Base-by-base conservation (phyloP, 2,329 filamentous ascomycete species). In the Davidsoniella virescens region DNA sequence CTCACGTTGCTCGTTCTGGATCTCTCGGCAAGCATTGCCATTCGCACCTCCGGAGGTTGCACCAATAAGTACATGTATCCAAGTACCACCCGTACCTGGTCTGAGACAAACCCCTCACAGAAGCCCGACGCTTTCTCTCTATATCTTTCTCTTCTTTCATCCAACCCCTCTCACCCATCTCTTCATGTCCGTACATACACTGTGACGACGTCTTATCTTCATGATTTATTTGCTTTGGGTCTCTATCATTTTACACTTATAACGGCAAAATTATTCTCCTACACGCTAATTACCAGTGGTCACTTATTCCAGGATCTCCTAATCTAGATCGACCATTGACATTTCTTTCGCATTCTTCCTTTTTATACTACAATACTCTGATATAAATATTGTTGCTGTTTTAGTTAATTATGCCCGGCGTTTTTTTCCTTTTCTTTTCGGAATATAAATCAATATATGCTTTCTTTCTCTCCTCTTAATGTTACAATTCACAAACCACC, bases 171-270 rank as follows among this genome's bases (percentile, higher is more conserved):
- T 43, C 2, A n/a, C 18, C n/a, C 3, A 14, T 38, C 16, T 26
- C 10, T 29, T 49, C 36, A 41, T 37, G 47, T 18, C 42, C 47
- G 47, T 49, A 49, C 38, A 49, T 49, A 42, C 2, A 33, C 29
- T 33, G 8, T 33, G 29, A 9, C 12, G 29, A 33, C 6, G 29
- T 33, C 29, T 49, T 49, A 26, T 20, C 23, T 26, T 38, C 23
- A 38, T 26, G 45, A 48, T 18, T 29, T 25, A 26, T 26, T 23
- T 37, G 26, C 23, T 33, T 33, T 33, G 29, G 8, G 29, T 33
- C 29, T 9, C 12, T 33, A 9, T 33, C 12, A 33, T 33, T 12
- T 33, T 12, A 33, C 8, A 33, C 29, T 33, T 33, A 12, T 12
- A 33, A 33, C 29, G 29, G 29, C 29, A 33, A 33, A 33, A 33